Base-by-base conservation (phyloP, 2,329 filamentous ascomycete genomes). In the Didymella exigua region DNA sequence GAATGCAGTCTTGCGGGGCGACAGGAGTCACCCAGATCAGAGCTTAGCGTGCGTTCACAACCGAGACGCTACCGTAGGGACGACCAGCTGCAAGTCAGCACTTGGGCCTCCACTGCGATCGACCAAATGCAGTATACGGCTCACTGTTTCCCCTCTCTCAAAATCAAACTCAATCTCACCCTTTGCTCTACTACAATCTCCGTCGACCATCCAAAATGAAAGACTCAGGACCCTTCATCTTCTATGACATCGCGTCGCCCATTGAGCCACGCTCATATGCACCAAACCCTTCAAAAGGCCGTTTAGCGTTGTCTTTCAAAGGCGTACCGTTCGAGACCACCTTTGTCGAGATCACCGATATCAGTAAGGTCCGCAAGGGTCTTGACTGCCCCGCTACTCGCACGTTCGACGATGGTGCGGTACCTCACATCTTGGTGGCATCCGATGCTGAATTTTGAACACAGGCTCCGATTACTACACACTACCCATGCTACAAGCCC, bases 401-500 rank as follows among this genome's bases (percentile, higher is more conserved):
- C 63, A 83, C 81, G 55, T 80, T 82, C 51, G 77, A 76, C 58
- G 81, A 88, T 61, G 85, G 47, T 51, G 24, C 2, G 18, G 5
- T 1, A 11, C 4, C 16, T 6, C 10, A 9, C n/a, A 18, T 43
- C 16, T 30, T 8, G 2, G 3, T 29, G 9, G 13, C 7, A 4
- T 16, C 11, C 16, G n/a, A 4, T n/a, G 23, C 19, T 37, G 7
- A 29, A 16, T n/a, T 21, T 14, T 10, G 21, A 5, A 5, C 11
- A 14, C 10, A 45, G 47, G 84, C 36, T 75, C 72, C 29, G 82
- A 86, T 62, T 88, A 79, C 73, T 78, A 79, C 71, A 89, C 86
- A 2, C 78, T 89, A 0, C 86, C 86, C 1, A 77, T 87, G 36
- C 68, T 88, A 19, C 62, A 74, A 1, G 82, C 87, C 45, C 67